phyloP scores from a whole-genome alignment of 2,329 filamentous ascomycete species.

The Coccinonectria pachysandricola region DNA sequence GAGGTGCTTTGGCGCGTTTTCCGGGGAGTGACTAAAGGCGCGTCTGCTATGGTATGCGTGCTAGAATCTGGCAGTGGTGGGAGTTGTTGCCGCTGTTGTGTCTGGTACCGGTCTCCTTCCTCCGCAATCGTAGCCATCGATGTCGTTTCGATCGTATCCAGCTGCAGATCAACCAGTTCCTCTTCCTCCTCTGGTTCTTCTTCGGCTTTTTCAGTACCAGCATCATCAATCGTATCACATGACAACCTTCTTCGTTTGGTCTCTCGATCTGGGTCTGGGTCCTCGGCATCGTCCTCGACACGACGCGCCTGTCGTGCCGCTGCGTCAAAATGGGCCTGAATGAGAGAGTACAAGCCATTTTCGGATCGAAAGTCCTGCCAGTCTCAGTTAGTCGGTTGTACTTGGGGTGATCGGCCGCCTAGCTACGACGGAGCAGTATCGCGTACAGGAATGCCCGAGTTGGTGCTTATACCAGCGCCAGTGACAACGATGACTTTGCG shows the following conservation, averaged over 20 bases:
- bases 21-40: slow-evolving; percentile 10
- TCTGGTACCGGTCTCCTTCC: slow-evolving; percentile 8
- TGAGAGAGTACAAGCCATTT: slow-evolving; percentile 62
- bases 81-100: slow-evolving; percentile 4
- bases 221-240: slow-evolving; percentile 9
- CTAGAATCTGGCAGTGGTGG: too few species aligned
- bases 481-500: slow-evolving; percentile 63
- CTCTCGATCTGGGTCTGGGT: slow-evolving; percentile 11
- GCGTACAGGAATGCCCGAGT: slow-evolving; percentile 61
- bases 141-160: slow-evolving; percentile 3
- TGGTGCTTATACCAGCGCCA: slow-evolving; percentile 65
- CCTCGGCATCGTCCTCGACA: slow-evolving; percentile 13
- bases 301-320: slow-evolving; percentile 29
- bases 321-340: slow-evolving; percentile 56
- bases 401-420: too few species aligned
- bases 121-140: slow-evolving; percentile 7
- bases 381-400: too few species aligned
- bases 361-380: slow-evolving; percentile 59
- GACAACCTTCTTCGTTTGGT: slow-evolving; percentile 26
- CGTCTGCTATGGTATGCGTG: slow-evolving; percentile 1
- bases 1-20: slow-evolving; percentile 13
- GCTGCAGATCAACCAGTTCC: slow-evolving; percentile 16
- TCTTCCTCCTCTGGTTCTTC: slow-evolving; percentile 9
- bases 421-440: too few species aligned
- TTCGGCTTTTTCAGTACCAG: slow-evolving; percentile 4